Base-by-base conservation (phyloP, 495 filamentous ascomycete genomes). In the Emericellopsis terricola region DNA sequence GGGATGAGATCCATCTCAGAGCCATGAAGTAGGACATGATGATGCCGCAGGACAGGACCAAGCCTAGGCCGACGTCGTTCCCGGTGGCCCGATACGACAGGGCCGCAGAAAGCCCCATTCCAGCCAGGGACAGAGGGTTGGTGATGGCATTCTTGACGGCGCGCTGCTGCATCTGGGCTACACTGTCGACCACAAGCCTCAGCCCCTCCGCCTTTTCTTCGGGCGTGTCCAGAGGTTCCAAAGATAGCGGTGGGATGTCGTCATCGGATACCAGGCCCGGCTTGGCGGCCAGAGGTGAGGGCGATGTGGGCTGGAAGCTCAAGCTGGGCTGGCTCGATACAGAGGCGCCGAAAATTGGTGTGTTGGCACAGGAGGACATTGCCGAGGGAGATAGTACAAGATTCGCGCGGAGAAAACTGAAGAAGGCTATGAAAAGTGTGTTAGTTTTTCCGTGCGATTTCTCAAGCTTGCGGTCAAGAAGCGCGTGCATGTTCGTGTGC, bases 321-420 rank as follows among this genome's bases (percentile, higher is more conserved):
- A n/a, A n/a, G n/a, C n/a, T n/a, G n/a, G n/a, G n/a, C n/a, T n/a
- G n/a, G n/a, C n/a, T n/a, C n/a, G n/a, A n/a, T n/a, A n/a, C 4
- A 51, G 45, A 19, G 51, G 49, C 8, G 52, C 52, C 51, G 33
- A 62, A 55, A 28, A 52, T 44, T 23, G 61, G 61, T 7, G 58
- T 57, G 10, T 47, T 50, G 18, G 44, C 41, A 36, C 49, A 49
- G 38, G 53, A 56, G 33, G 33, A 35, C 7, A 35, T 14, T 6
- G 33, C 15, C 5, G 33, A 59, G 24, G 64, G 48, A 13, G 56
- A 60, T 23, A 68, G 61, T 27, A 65, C 59, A 36, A 70, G 58
- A 43, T 70, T 70, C 34, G 64, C 66, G 30, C 64, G 59, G 16
- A 70, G 53, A 46, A 68, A 69, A 37, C 58, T 57, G 45, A 70